A percentile compares a stretch with the other conserved stretches of the same genome.
Evolutionary conservation across 306 rosid genomes (phyloP).

Genomic region (Inga oerstediana): DNA sequence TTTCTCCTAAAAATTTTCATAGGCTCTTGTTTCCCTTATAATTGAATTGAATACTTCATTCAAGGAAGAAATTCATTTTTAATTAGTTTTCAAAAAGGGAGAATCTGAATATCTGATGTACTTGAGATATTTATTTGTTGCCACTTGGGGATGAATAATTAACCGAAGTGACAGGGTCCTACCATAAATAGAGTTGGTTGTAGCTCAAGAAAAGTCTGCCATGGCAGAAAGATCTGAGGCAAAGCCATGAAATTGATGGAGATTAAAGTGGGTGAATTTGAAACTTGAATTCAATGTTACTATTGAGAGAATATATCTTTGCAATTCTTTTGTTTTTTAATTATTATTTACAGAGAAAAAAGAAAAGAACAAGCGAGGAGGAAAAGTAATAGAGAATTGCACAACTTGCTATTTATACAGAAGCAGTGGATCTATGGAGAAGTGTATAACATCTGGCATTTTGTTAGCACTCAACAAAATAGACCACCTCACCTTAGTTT

Average conservation of each 20-base stretch:
- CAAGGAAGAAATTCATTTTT: neutral
- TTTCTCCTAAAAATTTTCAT: conserved; percentile 19
- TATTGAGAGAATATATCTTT: neutral
- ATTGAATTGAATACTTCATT: neutral
- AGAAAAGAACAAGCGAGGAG: neutral
- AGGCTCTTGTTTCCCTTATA: neutral
- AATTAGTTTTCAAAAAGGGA: neutral
- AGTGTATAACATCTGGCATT: neutral
- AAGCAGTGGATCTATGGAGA: neutral
- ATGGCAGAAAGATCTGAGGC: neutral
- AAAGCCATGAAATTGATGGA: conserved; percentile 8
- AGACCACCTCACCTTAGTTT: conserved; percentile 44
- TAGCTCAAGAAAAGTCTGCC: conserved; percentile 1
- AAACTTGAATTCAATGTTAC: neutral
- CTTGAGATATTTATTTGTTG: no score
- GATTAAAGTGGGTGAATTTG: neutral
- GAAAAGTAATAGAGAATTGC: neutral
- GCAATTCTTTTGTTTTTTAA: neutral
- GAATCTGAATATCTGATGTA: neutral
- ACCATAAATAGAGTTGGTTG: conserved; percentile 5
- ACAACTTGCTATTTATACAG: neutral
- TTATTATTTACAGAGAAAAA: neutral
- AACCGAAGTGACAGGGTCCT: neutral
- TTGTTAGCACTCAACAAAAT: conserved; percentile 24
- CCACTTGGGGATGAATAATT: neutral